phyloP scores from a whole-genome alignment of 2,329 filamentous ascomycete genomes.

The Tolypocladium endophyticum region DNA sequence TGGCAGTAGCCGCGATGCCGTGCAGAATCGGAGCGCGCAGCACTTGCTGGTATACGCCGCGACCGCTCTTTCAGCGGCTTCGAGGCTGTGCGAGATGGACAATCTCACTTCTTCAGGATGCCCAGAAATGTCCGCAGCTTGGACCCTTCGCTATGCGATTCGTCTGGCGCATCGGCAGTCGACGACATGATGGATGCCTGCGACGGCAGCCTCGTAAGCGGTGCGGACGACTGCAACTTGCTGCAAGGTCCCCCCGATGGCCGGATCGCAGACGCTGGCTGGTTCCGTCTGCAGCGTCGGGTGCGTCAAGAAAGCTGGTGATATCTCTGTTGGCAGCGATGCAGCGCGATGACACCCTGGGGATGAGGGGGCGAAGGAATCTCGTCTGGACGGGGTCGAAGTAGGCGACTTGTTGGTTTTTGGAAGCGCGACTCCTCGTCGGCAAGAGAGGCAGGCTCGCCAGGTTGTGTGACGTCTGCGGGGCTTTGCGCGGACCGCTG shows the following conservation, averaged over 20 bases:
- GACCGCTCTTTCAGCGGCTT: neutral
- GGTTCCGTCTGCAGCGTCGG: neutral
- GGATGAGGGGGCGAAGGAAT: neutral
- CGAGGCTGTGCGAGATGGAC: conserved; percentile 15
- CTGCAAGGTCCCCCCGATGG: neutral
- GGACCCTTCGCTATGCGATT: conserved; percentile 62
- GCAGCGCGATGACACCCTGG: neutral
- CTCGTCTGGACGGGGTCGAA: neutral
- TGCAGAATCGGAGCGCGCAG: neutral
- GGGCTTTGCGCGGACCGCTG: neutral
- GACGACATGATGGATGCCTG: conserved; percentile 21
- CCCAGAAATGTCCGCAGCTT: conserved; percentile 83
- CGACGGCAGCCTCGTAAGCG: neutral
- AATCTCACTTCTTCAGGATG: conserved; percentile 72
- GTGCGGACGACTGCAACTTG: neutral
- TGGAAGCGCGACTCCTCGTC: neutral
- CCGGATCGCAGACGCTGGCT: neutral
- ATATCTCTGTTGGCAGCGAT: neutral
- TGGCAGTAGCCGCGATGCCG: neutral
- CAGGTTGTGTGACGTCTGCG: conserved; percentile 1
- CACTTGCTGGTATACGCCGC: neutral
- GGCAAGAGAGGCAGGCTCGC: neutral
- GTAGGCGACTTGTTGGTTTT: neutral
- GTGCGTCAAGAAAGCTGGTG: neutral
- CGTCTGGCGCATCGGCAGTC: conserved; percentile 26